Base-by-base conservation (phyloP, 805 yeast genomes). In the Lipomyces japonicus region DNA sequence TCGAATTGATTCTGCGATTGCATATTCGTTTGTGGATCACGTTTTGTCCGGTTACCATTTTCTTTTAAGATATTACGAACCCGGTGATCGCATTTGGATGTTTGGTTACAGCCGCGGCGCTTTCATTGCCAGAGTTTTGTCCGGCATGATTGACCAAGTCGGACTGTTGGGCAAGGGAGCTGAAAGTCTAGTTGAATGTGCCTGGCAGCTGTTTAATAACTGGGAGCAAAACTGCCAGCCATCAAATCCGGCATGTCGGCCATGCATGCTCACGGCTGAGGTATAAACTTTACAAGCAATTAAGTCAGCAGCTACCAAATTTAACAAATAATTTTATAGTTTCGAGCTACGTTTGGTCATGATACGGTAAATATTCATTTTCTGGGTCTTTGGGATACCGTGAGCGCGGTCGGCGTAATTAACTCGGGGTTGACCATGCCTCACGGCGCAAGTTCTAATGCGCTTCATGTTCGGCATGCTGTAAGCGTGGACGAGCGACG, bases 371-470 rank as follows among this genome's bases (percentile, higher is more conserved):
- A 59, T 6, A 71, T 82, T 42, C 74, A 75, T 54, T 80, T 81
- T 51, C 76, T 82, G 74, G 88, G 88, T 0, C 64, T 82, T 18
- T 82, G 83, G 75, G 89, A 82, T 65, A 77, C 86, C 0, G 80
- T 82, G 18, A 81, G 80, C 61, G 80, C 86, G 1, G 81, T 81
- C 19, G 88, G 88, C 0, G 58, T 81, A 18, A 14, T 34, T 14
- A 7, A 49, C 81, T 3, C 68, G 79, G 37, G 85, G 81, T 59
- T 65, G 78, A 35, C 54, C 78, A 62, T 82, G 81, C 54, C 86
- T 86, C 0, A 79, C 71, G 55, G 72, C 82, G 0, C 74, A 80
- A 1, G 68, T 74, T 38, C 66, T 71, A 12, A 71, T 72, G 83
- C 81, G 4, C 70, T 73, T 24, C 84, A 81, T 59, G 75, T 81